Conservation (phyloP, 2,329 filamentous ascomycete species). For the Paecilomyces formosus region DNA sequence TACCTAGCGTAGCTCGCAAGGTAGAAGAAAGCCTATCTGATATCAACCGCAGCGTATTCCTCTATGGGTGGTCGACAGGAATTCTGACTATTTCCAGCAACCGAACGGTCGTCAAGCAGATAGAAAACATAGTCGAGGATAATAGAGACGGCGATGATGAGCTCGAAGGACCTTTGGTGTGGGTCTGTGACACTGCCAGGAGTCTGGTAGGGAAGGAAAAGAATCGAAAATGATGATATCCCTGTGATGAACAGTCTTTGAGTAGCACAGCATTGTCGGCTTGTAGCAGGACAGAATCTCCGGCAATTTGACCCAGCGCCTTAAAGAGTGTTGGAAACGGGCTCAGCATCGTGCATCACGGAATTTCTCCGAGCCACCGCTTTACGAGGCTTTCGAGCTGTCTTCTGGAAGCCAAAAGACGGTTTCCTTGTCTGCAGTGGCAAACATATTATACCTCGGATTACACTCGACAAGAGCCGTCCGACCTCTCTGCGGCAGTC, state of each 20-base stretch:
- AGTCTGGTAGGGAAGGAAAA: slow-evolving; percentile 63
- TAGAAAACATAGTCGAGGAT: slow-evolving; percentile 53
- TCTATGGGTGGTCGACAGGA: slow-evolving; percentile 60
- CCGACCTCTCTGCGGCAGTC: slow-evolving; percentile 46
- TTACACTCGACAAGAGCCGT: slow-evolving; percentile 77
- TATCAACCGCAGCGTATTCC: slow-evolving; percentile 63
- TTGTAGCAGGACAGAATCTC: background rate
- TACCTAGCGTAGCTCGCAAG: slow-evolving; percentile 39
- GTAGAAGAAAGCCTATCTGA: slow-evolving; percentile 45
- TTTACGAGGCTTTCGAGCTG: slow-evolving; percentile 14
- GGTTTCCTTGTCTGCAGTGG: slow-evolving; percentile 78
- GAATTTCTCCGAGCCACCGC: slow-evolving; percentile 17
- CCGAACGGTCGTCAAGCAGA: slow-evolving; percentile 56
- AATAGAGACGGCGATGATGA: slow-evolving; percentile 40
- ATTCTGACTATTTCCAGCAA: slow-evolving; percentile 67
- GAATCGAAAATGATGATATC: slow-evolving; percentile 23
- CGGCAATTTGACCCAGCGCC: background rate
- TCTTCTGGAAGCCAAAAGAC: slow-evolving; percentile 72
- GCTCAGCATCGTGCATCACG: background rate
- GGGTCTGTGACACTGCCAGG: slow-evolving; percentile 57
- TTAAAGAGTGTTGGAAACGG: background rate
- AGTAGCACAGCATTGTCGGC: background rate
- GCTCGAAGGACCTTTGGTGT: slow-evolving; percentile 54
- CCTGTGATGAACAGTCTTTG: background rate
- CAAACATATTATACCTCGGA: slow-evolving; percentile 84